phyloP scores from a whole-genome alignment of 352 stramenopile genomes.

The Phytopythium cucurbitacearum region DNA sequence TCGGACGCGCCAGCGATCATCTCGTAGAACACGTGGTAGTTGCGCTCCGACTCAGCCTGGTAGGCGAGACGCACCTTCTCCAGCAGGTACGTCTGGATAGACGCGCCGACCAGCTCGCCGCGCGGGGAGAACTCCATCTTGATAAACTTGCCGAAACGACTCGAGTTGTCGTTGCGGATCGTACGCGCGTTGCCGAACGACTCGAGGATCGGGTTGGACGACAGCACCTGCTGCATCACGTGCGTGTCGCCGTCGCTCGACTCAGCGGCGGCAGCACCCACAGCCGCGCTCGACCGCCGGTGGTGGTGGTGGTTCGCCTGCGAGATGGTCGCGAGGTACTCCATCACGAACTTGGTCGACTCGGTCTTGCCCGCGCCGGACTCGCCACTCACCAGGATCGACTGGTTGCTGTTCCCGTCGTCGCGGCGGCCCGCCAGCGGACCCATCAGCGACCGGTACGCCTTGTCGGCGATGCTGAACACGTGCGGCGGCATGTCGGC shows the following conservation, averaged over 20 bases:
- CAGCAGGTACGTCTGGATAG: conserved; percentile 95
- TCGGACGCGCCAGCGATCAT: conserved; percentile 73
- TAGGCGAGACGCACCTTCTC: conserved; percentile 95
- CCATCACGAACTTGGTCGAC: conserved; percentile 95
- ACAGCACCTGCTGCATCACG: conserved; percentile 93
- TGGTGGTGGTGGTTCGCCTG: conserved; percentile 20
- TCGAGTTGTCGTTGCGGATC: conserved; percentile 96
- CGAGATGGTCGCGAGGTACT: conserved; percentile 92
- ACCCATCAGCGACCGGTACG: conserved; percentile 79
- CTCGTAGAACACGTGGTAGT: conserved; percentile 97
- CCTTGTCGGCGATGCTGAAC: conserved; percentile 88
- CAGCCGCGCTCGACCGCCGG: neutral
- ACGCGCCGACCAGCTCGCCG: conserved; percentile 82
- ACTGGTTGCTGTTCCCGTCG: conserved; percentile 70
- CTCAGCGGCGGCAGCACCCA: neutral
- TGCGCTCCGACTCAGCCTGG: conserved; percentile 91
- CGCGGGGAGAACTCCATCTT: conserved; percentile 91
- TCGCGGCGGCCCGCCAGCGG: conserved; percentile 27
- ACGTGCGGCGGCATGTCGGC: conserved; percentile 86
- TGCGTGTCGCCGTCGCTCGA: conserved; percentile 44
- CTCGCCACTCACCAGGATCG: conserved; percentile 91
- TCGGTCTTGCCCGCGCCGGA: conserved; percentile 96
- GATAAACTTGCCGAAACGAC: conserved; percentile 97
- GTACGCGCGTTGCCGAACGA: conserved; percentile 98
- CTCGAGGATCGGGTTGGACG: conserved; percentile 98